Base-by-base conservation (phyloP, 140 eudicot species). In the Flaveria floridana region DNA sequence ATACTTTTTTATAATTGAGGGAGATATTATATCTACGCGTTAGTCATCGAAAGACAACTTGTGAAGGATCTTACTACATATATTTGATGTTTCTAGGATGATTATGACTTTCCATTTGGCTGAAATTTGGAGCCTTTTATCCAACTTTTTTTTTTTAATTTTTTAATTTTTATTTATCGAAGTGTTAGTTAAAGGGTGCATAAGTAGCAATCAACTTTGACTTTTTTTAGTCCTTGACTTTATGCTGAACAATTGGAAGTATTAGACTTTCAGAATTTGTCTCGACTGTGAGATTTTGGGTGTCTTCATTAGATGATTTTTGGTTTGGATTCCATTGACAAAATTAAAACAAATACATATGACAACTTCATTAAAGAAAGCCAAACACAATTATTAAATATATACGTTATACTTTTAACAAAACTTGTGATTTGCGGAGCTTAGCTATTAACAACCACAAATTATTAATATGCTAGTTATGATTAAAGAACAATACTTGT, bases 21-120 rank as follows among this genome's bases (percentile, higher is more conserved):
- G 41, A 34, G 41, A 34, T 34, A 34, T 34, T 34, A 34, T 34
- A 44, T 30, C 37, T 30, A 30, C 0, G 37, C 6, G 37, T 30
- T 30, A 30, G 37, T 30, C 37, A 28, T 28, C 34, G 4, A 28
- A 28, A 2, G 34, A 28, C 34, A 30, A 30, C 37, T 30, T 30
- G 37, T 30, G 6, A 30, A 30, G 37, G 37, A 30, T 44, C 15
- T 66, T 53, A 39, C 23, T 34, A 46, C 30, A 76, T 55, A 34
- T 34, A 34, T 34, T 34, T 34, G 41, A 55, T 76, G 48, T 58
- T n/a, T 41, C 11, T 13, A 48, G 65, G 56, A 16, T 51, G 53
- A 65, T 65, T 75, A 51, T 28, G 50, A 56, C 57, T 62, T 15
- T 76, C 44, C 76, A 77, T 6, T 68, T 55, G 69, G 75, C 41